These are phyloP conservation scores for Globisporangium ultimum DNA, from an alignment of 352 stramenopile species.

Conservation along the genomic window DNA sequence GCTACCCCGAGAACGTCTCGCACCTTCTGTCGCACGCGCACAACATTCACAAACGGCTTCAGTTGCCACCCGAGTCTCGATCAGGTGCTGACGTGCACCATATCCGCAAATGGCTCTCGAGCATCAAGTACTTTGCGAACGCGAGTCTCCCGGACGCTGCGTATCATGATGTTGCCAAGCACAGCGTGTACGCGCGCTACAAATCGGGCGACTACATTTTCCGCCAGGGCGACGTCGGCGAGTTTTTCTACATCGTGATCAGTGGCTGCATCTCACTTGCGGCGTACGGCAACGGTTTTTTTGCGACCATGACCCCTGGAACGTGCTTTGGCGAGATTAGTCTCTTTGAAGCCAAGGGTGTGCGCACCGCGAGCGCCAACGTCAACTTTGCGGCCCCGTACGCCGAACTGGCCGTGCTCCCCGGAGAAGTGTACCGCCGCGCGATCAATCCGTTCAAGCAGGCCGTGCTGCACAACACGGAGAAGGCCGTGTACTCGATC, in stretches of 20 bases:
- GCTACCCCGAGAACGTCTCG: conserved; percentile 30
- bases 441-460: conserved; percentile 75
- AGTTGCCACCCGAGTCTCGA: conserved; percentile 31
- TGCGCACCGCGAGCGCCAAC: conserved; percentile 58
- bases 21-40: conserved; percentile 30
- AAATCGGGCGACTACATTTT: conserved; percentile 60
- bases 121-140: conserved; percentile 67
- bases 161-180: conserved; percentile 51
- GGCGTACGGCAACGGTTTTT: conserved; percentile 65
- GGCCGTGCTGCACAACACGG: conserved; percentile 49
- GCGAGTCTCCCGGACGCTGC: conserved; percentile 44
- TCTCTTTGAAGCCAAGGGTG: conserved; percentile 45
- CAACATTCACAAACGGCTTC: conserved; percentile 32
- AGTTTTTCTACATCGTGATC: conserved; percentile 74
- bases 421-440: conserved; percentile 60
- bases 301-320: conserved; percentile 60
- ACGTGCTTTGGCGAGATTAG: conserved; percentile 74
- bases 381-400: conserved; percentile 47
- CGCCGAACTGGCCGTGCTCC: conserved; percentile 55
- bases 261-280: conserved; percentile 58
- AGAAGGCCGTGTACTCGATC: conserved; percentile 49
- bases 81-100: conserved; percentile 40
- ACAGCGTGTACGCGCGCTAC: conserved; percentile 38
- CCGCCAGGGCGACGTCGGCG: conserved; percentile 60
- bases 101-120: conserved; percentile 63